Base-by-base conservation (phyloP, 805 yeast species). In the Starmerella potacharoeniae region DNA sequence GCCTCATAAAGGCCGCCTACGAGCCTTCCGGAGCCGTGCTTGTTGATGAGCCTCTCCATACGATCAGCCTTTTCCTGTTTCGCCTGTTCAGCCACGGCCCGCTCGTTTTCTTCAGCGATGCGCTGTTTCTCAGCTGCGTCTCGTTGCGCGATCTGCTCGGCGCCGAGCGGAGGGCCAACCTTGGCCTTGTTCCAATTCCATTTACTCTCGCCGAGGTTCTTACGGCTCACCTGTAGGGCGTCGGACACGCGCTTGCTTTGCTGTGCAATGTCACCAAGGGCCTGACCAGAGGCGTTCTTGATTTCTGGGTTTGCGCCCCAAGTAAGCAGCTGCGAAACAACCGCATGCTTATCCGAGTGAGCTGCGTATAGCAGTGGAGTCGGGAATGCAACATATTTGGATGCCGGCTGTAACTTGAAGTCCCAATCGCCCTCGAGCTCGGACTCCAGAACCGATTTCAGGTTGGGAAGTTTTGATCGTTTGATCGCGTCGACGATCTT, bases 281-380 rank as follows among this genome's bases (percentile, higher is more conserved):
- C 79, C 60, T 77, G 82, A 0, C 83, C 86, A 33, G 66, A 64
- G 3, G 64, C 68, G 64, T 81, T 88, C 39, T 58, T 53, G 5
- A 78, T 55, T 0, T 82, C 71, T 1, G 96, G 95, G 60, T 86
- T 84, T 0, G 87, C 85, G 57, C 84, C 83, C 61, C 86, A 66
- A 49, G 77, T 81, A 30, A 90, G 66, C 51, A 91, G 71, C 1
- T 69, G 65, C 47, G 76, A 75, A 2, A 86, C 81, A 76, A 89
- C 81, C 60, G 83, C 86, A 52, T 75, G 74, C 28, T 82, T 71
- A 3, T 86, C 86, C 55, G 81, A 73, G 8, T 81, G 74, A 0
- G 96, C 71, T 0, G 95, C 91, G 66, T 74, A 87, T 65, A 89
- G 95, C 34, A 93, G 71, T 55, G 86, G 67, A 0, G 95, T 86